Evolutionary conservation across 768 basidiomycete genomes (phyloP), one percentile per base, ranked within the genome.

Genomic region (Lactarius deliciosus): DNA sequence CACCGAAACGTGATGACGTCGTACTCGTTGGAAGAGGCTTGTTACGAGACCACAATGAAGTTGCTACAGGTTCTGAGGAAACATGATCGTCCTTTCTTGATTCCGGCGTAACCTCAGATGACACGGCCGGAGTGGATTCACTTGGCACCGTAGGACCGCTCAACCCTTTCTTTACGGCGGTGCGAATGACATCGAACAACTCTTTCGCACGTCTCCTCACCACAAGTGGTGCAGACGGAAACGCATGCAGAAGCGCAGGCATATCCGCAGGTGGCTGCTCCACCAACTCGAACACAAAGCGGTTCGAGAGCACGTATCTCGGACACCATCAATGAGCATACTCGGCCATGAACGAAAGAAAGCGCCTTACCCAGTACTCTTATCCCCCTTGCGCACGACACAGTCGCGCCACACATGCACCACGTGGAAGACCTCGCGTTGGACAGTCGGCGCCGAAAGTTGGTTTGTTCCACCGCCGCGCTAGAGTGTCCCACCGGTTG

Each of bases 401-500:
- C 75, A 73, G 75, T 98, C 95, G 65, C 96, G 81, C 96, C 95
- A 98, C 40, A 78, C 80, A 75, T 96, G 92, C 15, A 96, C 79
- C 2, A 81, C 79, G 65, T 80, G 85, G 76, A 91, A 94, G 18
- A 94, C 85, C 41, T 81, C 82, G 34, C 83, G 81, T 68, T 86
- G 84, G 67, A 84, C 75, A 3, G 77, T 75, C 36, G 76, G 79
- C 32, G 75, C 74, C 72, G 41, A 90, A 75, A 2, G 75, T 75
- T 58, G 76, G 25, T 72, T 91, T 92, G 73, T 95, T 92, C 91
- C 91, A 94, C 77, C 91, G 94, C 70, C 81, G 84, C 10, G 89
- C 86, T 34, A 95, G 79, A 5, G 82, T 84, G 70, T 88, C 85
- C 91, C 91, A 96, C 8, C 92, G 94, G 38, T 80, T 82, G 32